Conservation (phyloP, 208 protist species). For the Porcisia deanei region DNA sequence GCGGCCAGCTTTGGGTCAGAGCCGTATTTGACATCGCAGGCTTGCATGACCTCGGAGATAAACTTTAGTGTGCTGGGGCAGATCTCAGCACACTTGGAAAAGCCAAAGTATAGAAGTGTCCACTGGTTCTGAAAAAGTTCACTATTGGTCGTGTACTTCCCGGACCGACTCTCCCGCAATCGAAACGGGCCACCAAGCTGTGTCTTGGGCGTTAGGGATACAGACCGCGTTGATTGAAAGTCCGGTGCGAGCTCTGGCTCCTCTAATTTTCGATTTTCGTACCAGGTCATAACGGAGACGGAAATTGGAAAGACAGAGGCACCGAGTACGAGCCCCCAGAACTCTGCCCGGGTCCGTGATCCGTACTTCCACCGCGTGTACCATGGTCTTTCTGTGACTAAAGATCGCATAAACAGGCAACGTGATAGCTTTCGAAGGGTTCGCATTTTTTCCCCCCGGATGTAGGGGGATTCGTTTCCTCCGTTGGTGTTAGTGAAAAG, state of each 20-base stretch:
- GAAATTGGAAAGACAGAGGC: slow-evolving; percentile 61
- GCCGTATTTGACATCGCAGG: slow-evolving; percentile 45
- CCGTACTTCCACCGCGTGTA: slow-evolving; percentile 29
- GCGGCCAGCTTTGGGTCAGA: slow-evolving; percentile 30
- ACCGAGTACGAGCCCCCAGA: slow-evolving; percentile 56
- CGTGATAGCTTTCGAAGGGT: neutral
- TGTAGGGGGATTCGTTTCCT: neutral
- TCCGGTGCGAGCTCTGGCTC: slow-evolving; percentile 45
- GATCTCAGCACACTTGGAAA: slow-evolving; percentile 86
- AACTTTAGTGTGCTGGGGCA: slow-evolving; percentile 77
- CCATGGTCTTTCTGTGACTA: slow-evolving; percentile 7
- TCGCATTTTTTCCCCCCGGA: neutral
- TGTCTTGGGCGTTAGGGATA: slow-evolving; percentile 44
- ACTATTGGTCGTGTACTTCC: slow-evolving; percentile 61
- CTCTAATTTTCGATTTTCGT: slow-evolving; percentile 40
- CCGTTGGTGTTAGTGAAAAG: neutral
- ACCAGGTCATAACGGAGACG: slow-evolving; percentile 49
- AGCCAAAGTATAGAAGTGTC: slow-evolving; percentile 89
- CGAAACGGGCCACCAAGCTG: slow-evolving; percentile 75
- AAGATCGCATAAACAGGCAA: slow-evolving; percentile 6
- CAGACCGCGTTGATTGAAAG: slow-evolving; percentile 44
- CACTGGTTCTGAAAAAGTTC: slow-evolving; percentile 77
- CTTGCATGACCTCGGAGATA: slow-evolving; percentile 63
- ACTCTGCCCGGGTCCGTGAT: slow-evolving; percentile 64
- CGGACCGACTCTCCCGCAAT: slow-evolving; percentile 59